A percentile compares a stretch with the other conserved stretches of the same genome.
Evolutionary conservation across 805 yeast genomes (phyloP).

Genomic region (Ogataea paraovalis): DNA sequence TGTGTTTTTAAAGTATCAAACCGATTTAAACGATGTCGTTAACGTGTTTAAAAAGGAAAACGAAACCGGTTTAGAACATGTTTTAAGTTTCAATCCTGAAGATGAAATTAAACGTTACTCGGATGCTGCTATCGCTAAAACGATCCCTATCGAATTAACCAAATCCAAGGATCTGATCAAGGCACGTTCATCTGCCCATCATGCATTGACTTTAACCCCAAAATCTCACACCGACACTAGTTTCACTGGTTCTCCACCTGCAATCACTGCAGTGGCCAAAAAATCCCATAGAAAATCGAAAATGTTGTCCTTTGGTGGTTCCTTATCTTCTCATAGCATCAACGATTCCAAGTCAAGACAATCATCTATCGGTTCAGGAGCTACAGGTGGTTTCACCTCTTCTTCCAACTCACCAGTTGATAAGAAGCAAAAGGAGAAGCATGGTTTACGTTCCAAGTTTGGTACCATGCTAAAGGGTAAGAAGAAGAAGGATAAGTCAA

Average conservation of each 20-base stretch:
- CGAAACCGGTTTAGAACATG: slow-evolving; percentile 63
- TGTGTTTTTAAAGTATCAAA: slow-evolving; percentile 60
- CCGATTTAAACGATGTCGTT: slow-evolving; percentile 53
- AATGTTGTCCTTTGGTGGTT: slow-evolving; percentile 3
- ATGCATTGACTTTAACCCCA: slow-evolving; percentile 7
- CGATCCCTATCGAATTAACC: slow-evolving; percentile 25
- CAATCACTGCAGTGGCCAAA: not conserved
- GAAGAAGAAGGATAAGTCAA: slow-evolving; percentile 42
- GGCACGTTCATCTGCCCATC: slow-evolving; percentile 5
- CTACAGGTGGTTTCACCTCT: slow-evolving; percentile 5
- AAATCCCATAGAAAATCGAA: slow-evolving; percentile 6
- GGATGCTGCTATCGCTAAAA: slow-evolving; percentile 28
- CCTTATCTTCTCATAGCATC: not conserved
- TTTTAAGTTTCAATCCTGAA: slow-evolving; percentile 59
- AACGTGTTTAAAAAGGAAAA: slow-evolving; percentile 42
- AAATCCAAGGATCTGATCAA: slow-evolving; percentile 9
- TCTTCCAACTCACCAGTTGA: slow-evolving; percentile 5
- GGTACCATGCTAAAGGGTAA: slow-evolving; percentile 64
- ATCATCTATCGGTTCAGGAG: slow-evolving; percentile 10
- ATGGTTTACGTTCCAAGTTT: slow-evolving; percentile 58
- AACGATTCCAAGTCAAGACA: slow-evolving; percentile 14
- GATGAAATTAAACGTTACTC: slow-evolving; percentile 60
- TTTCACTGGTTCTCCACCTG: slow-evolving; percentile 16
- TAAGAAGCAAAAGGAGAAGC: slow-evolving; percentile 24
- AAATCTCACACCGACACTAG: slow-evolving; percentile 8